Evolutionary conservation across 495 filamentous ascomycete genomes (phyloP).

Genomic region (Lichenothelia convexa): DNA sequence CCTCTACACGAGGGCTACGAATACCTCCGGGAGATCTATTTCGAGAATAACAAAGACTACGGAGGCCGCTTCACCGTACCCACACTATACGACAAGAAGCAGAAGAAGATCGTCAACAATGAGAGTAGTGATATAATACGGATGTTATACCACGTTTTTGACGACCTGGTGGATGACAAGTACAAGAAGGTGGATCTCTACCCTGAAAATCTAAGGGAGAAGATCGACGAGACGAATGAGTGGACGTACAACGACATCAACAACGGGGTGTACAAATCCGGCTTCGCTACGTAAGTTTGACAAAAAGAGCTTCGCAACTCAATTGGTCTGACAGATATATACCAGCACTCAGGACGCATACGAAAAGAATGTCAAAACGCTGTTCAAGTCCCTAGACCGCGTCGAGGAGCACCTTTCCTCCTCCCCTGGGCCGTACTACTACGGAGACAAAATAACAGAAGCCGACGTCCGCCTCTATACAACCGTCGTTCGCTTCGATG

Average conservation of each 20-base stretch:
- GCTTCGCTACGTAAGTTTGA: constrained; percentile 44
- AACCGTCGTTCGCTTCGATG: constrained; percentile 71
- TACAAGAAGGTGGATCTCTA: constrained; percentile 45
- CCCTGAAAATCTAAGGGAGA: constrained; percentile 33
- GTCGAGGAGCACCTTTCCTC: constrained; percentile 46
- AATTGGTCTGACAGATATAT: too few relatives aligned
- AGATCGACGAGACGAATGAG: constrained; percentile 60
- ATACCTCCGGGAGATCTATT: constrained; percentile 54
- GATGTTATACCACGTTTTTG: constrained; percentile 59
- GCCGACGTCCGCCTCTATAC: constrained; percentile 68
- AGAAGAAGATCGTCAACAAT: constrained; percentile 59
- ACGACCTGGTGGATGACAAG: constrained; percentile 43
- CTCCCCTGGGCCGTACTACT: constrained; percentile 43
- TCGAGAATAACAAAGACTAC: constrained; percentile 47
- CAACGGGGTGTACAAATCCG: constrained; percentile 69
- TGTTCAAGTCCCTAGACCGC: constrained; percentile 56
- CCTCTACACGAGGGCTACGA: constrained; percentile 41
- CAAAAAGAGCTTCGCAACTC: too few relatives aligned
- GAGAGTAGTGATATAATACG: constrained; percentile 74
- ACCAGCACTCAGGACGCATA: constrained; percentile 53
- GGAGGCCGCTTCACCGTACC: constrained; percentile 65
- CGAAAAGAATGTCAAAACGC: constrained; percentile 40
- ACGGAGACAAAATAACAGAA: constrained; percentile 55
- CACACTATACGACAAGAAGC: constrained; percentile 57
- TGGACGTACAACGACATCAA: constrained; percentile 79